A percentile compares a stretch with the other conserved stretches of the same genome.
These are phyloP conservation scores for Capronia epimyces DNA, from an alignment of 2,329 filamentous ascomycete species.

Conservation along the genomic window DNA sequence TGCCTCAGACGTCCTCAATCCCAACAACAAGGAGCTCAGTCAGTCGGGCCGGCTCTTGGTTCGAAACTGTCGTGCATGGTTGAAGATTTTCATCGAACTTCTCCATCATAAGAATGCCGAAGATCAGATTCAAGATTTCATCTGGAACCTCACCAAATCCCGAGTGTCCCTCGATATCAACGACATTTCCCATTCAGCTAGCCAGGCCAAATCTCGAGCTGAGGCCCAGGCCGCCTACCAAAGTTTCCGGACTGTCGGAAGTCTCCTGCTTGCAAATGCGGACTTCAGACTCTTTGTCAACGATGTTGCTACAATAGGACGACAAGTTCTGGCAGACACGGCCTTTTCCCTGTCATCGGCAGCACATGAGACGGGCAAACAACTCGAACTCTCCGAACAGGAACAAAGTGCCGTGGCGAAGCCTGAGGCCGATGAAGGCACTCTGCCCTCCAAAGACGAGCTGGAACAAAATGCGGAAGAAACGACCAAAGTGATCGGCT, in stretches of 20 bases:
- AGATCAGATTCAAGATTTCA: constrained; percentile 85
- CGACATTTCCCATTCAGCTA: constrained; percentile 57
- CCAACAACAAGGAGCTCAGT: constrained; percentile 68
- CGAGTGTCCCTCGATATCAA: constrained; percentile 62
- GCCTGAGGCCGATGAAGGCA: constrained; percentile 41
- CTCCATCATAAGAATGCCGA: constrained; percentile 73
- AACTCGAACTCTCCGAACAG: constrained; percentile 62
- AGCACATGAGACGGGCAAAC: constrained; percentile 67
- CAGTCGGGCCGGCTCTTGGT: constrained; percentile 68
- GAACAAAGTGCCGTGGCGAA: constrained; percentile 52
- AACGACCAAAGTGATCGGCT: constrained; percentile 42
- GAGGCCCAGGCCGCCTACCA: constrained; percentile 70
- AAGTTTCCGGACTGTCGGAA: constrained; percentile 76
- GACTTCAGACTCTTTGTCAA: constrained; percentile 83
- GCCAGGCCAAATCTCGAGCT: constrained; percentile 60
- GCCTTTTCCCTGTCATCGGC: constrained; percentile 71
- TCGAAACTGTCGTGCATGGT: constrained; percentile 65
- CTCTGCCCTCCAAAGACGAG: constrained; percentile 55
- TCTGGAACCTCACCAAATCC: constrained; percentile 79
- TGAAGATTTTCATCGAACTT: constrained; percentile 75
- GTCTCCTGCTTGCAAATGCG: constrained; percentile 79
- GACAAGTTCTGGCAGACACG: constrained; percentile 81
- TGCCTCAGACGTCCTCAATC: constrained; percentile 70
- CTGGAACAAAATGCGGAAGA: constrained; percentile 54
- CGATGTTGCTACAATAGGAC: constrained; percentile 70